Evolutionary conservation across 163 green algal species (phyloP).

Genomic region (Scenedesmus sp.): DNA sequence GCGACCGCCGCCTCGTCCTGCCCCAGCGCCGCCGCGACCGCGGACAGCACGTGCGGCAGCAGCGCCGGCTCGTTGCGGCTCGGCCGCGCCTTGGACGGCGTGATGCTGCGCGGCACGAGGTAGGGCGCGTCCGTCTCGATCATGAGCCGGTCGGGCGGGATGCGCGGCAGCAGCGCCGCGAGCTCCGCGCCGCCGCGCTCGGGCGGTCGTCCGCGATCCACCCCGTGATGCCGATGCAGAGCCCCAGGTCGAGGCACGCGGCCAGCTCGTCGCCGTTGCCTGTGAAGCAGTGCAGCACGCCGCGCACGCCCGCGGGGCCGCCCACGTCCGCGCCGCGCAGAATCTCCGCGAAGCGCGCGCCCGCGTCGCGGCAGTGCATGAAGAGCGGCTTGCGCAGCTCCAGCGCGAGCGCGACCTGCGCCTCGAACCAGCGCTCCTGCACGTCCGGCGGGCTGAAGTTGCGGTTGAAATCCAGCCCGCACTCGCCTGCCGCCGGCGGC

Average conservation of each 20-base stretch:
- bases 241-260: slow-evolving; percentile 57
- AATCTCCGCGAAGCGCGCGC: slow-evolving; percentile 59
- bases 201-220: slow-evolving; percentile 84
- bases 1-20: slow-evolving; percentile 58
- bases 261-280: slow-evolving; percentile 68
- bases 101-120: slow-evolving; percentile 74
- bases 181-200: slow-evolving; percentile 74
- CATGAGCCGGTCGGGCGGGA: slow-evolving; percentile 74
- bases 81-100: slow-evolving; percentile 67
- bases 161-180: slow-evolving; percentile 62
- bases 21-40: slow-evolving; percentile 61
- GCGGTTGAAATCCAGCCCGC: slow-evolving; percentile 84
- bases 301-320: slow-evolving; percentile 47
- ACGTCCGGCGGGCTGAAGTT: slow-evolving; percentile 79
- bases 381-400: slow-evolving; percentile 79
- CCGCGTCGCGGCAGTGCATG: slow-evolving; percentile 81
- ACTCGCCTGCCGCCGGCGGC: slow-evolving; percentile 70
- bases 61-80: slow-evolving; percentile 78
- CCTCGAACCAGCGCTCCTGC: slow-evolving; percentile 73
- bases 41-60: slow-evolving; percentile 72
- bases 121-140: slow-evolving; percentile 86
- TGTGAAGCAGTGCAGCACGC: slow-evolving; percentile 86
- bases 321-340: slow-evolving; percentile 37
- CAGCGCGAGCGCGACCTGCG: slow-evolving; percentile 70
- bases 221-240: slow-evolving; percentile 81